phyloP scores from a whole-genome alignment of 805 yeast genomes.

The Schizosaccharomyces lindneri region DNA sequence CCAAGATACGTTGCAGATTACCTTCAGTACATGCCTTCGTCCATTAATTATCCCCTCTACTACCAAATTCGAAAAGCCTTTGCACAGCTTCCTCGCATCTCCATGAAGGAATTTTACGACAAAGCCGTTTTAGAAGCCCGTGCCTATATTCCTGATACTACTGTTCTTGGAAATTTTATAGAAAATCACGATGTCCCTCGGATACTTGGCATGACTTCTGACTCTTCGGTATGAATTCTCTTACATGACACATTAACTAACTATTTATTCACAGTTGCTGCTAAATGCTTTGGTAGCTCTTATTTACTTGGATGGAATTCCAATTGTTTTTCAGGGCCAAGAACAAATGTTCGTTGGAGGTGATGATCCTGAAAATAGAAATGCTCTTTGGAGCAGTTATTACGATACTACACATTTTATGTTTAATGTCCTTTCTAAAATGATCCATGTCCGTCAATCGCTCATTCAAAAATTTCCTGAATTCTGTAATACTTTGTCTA shows the following conservation, averaged over 20 bases:
- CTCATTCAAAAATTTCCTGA: neutral
- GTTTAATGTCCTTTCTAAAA: neutral
- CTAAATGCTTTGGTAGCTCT: neutral
- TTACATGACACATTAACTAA: neutral
- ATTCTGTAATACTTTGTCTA: neutral
- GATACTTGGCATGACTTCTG: neutral
- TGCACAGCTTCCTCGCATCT: neutral
- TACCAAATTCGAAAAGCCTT: neutral
- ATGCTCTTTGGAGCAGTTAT: constrained; percentile 3
- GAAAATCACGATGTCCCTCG: constrained; percentile 5
- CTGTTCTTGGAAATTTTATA: constrained; percentile 1
- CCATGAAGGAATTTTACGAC: neutral
- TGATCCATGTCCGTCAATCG: neutral
- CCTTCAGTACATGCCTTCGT: constrained; percentile 2
- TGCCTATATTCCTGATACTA: neutral
- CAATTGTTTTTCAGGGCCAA: constrained; percentile 4
- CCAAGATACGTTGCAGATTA: constrained; percentile 1
- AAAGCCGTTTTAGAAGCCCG: neutral
- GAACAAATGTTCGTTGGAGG: constrained; percentile 3
- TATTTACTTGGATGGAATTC: constrained; percentile 3
- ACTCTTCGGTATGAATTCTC: neutral
- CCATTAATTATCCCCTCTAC: constrained; percentile 4
- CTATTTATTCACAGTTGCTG: neutral
- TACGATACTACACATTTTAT: neutral
- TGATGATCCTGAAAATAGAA: constrained; percentile 3